Evolutionary conservation across 768 basidiomycete genomes (phyloP).

Genomic region (Mycena capillaripes): DNA sequence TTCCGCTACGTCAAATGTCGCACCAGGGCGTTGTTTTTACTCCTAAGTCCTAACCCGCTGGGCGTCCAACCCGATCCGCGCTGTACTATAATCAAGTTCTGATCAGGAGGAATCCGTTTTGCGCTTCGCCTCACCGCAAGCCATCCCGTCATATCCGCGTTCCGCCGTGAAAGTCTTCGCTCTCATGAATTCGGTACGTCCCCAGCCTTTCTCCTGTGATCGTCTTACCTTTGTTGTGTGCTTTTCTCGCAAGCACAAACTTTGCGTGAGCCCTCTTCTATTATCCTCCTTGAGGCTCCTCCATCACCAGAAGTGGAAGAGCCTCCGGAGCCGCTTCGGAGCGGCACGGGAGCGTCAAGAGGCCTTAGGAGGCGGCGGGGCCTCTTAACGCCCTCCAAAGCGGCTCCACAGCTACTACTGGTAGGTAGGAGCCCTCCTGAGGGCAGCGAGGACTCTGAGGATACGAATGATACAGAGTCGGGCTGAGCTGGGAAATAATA

Average conservation of each 20-base stretch:
- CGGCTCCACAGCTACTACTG: no score
- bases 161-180: not conserved
- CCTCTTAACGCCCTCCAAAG: no score
- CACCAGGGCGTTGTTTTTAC: not conserved
- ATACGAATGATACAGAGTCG: no score
- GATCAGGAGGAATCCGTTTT: not conserved
- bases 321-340: no score
- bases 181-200: slow-evolving; percentile 1
- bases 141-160: not conserved
- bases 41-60: not conserved
- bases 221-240: not conserved
- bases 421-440: no score
- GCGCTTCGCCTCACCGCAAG: not conserved
- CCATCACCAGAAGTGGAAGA: no score
- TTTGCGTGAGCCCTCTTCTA: not conserved
- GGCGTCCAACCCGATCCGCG: not conserved
- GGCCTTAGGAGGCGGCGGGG: no score
- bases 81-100: not conserved
- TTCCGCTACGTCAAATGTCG: not conserved
- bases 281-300: not conserved
- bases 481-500: no score
- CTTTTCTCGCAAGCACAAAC: not conserved
- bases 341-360: no score
- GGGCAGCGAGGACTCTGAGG: no score
- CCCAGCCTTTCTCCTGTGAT: not conserved